These are phyloP conservation scores for Collybiopsis luxurians DNA, from an alignment of 768 basidiomycete species.

Conservation along the genomic window DNA sequence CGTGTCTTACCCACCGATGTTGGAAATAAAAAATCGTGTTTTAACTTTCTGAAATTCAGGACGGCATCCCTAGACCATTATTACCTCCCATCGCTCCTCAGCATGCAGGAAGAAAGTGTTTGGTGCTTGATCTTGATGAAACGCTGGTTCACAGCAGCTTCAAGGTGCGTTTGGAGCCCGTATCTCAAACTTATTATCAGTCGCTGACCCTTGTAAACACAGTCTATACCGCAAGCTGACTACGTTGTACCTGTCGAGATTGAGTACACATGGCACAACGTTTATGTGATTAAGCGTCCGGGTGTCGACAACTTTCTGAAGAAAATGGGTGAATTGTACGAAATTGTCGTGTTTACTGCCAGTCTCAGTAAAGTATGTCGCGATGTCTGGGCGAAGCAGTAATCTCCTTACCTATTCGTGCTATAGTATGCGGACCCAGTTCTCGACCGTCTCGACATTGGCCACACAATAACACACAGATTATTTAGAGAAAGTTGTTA, in stretches of 20 bases:
- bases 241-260: slow-evolving; percentile 99
- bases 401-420: slow-evolving; percentile 3
- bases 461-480: slow-evolving; percentile 90
- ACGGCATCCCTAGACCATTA: slow-evolving; percentile 85
- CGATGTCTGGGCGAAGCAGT: not conserved
- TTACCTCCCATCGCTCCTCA: slow-evolving; percentile 79
- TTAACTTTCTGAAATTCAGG: slow-evolving; percentile 32
- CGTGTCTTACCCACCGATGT: slow-evolving; percentile 27
- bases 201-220: not conserved
- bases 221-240: slow-evolving; percentile 95
- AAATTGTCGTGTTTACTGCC: slow-evolving; percentile 97
- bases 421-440: slow-evolving; percentile 96
- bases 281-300: slow-evolving; percentile 98
- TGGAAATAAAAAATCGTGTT: not conserved
- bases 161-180: slow-evolving; percentile 61
- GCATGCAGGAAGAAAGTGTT: slow-evolving; percentile 88
- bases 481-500: slow-evolving; percentile 98
- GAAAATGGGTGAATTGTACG: slow-evolving; percentile 98
- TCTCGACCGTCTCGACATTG: slow-evolving; percentile 91
- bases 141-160: slow-evolving; percentile 97
- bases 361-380: slow-evolving; percentile 88
- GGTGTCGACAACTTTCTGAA: slow-evolving; percentile 97
- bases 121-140: slow-evolving; percentile 96
- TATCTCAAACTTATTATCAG: not conserved
- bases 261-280: slow-evolving; percentile 97